Percentiles rank a stretch among this genome's conserved stretches.
Evolutionary conservation across 2,329 filamentous ascomycete genomes (phyloP).

Genomic region (Boeremia exigua): DNA sequence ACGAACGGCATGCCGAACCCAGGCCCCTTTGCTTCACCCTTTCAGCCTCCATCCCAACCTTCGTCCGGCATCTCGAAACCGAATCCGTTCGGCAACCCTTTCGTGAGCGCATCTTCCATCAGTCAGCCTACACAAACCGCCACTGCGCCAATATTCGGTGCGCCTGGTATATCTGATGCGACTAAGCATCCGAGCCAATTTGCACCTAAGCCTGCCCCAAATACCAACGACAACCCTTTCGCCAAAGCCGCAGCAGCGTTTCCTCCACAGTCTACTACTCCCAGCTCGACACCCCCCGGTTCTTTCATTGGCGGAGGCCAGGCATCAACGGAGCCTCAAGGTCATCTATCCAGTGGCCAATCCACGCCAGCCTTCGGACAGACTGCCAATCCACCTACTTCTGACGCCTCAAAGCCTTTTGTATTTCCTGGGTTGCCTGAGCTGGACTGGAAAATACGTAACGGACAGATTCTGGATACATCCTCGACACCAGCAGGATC

Average conservation of each 20-base stretch:
- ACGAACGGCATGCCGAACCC: slow-evolving; percentile 16
- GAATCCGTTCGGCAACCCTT: slow-evolving; percentile 23
- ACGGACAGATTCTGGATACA: background rate
- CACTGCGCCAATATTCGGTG: background rate
- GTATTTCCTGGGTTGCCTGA: slow-evolving; percentile 17
- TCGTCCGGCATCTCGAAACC: background rate
- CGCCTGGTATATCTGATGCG: slow-evolving; percentile 40
- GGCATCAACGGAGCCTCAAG: background rate
- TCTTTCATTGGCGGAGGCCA: slow-evolving; percentile 3
- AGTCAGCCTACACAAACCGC: background rate
- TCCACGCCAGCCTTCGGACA: background rate
- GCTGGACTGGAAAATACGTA: background rate
- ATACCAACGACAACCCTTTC: slow-evolving; percentile 17
- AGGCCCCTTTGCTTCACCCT: slow-evolving; percentile 28
- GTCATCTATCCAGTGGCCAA: background rate
- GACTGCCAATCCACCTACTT: background rate
- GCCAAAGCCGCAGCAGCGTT: background rate
- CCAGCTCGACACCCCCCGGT: slow-evolving; percentile 9
- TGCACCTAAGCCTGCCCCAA: slow-evolving; percentile 12
- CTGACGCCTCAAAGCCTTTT: slow-evolving; percentile 1
- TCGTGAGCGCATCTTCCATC: background rate
- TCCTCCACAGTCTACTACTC: slow-evolving; percentile 1
- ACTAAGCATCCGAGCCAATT: slow-evolving; percentile 38
- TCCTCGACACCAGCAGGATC: slow-evolving; percentile 19
- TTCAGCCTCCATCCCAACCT: slow-evolving; percentile 19